Evolutionary conservation across 2,329 filamentous ascomycete species (phyloP).

Genomic region (Phialophora tarda): DNA sequence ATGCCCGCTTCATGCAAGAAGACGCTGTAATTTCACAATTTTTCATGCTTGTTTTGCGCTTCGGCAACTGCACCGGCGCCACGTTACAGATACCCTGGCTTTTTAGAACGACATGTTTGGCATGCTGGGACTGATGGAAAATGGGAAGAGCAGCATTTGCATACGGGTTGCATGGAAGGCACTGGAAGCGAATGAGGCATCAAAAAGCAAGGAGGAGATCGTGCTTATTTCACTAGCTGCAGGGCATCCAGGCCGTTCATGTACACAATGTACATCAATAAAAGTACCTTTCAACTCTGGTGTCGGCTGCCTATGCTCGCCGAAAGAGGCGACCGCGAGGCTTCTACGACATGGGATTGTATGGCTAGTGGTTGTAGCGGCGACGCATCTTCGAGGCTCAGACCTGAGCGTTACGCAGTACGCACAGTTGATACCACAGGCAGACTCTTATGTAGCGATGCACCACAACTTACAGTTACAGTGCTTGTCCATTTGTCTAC

Average conservation of each 20-base stretch:
- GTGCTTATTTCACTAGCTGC: conserved; percentile 3
- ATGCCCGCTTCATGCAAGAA: conserved; percentile 35
- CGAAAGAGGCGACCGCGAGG: neutral
- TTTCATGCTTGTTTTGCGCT: conserved; percentile 14
- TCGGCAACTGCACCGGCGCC: conserved; percentile 5
- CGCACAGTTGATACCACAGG: too few species aligned
- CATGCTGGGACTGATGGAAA: neutral
- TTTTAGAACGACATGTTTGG: conserved; percentile 30
- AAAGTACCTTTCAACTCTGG: conserved; percentile 19
- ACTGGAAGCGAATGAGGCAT: conserved; percentile 6
- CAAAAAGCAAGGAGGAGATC: conserved; percentile 11
- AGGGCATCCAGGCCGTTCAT: conserved; percentile 4
- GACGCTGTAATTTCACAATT: conserved; percentile 25
- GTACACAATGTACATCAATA: conserved; percentile 17
- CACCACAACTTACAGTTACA: too few species aligned
- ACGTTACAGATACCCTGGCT: conserved; percentile 36
- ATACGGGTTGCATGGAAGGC: conserved; percentile 4
- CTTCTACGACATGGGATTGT: neutral
- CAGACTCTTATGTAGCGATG: too few species aligned
- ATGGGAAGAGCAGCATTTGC: conserved; percentile 4
- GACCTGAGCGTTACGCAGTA: too few species aligned
- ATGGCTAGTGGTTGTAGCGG: too few species aligned
- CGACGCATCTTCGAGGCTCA: too few species aligned
- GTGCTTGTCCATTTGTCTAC: too few species aligned
- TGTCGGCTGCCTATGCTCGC: neutral